A percentile compares a stretch with the other conserved stretches of the same genome.
Conservation (phyloP, 148 eudicot species). For the Amaranthus cruentus region DNA sequence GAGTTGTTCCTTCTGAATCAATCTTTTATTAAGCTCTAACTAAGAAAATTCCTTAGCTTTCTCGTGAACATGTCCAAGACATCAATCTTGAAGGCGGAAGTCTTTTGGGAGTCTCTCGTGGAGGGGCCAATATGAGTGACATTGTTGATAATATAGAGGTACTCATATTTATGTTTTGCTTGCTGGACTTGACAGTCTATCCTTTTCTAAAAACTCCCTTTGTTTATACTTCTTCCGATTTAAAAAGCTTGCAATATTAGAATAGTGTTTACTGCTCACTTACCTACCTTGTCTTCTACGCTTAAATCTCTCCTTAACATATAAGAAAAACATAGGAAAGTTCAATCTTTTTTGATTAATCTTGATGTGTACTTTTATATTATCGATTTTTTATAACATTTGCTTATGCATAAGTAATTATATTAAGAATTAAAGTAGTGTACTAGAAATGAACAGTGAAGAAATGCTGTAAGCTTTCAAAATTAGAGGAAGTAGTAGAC, state of each 20-base stretch:
- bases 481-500: not conserved
- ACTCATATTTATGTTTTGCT: slow-evolving; percentile 5
- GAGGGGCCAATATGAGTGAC: slow-evolving; percentile 46
- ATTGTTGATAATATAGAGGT: slow-evolving; percentile 48
- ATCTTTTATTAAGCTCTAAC: not conserved
- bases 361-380: too few species aligned
- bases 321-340: too few species aligned
- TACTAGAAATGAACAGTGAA: too few species aligned
- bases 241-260: too few species aligned
- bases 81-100: slow-evolving; percentile 53
- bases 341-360: too few species aligned
- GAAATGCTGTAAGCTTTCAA: too few species aligned
- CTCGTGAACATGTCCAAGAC: slow-evolving; percentile 43
- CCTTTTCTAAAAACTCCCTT: not conserved
- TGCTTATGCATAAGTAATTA: too few species aligned
- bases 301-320: too few species aligned
- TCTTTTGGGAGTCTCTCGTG: slow-evolving; percentile 49
- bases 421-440: too few species aligned
- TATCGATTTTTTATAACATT: too few species aligned
- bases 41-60: slow-evolving; percentile 32
- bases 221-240: not conserved
- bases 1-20: slow-evolving; percentile 6
- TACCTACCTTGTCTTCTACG: too few species aligned
- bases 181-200: not conserved
- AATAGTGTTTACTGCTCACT: too few species aligned